Evolutionary conservation across 768 basidiomycete species (phyloP).

Genomic region (Boletellus sp.): DNA sequence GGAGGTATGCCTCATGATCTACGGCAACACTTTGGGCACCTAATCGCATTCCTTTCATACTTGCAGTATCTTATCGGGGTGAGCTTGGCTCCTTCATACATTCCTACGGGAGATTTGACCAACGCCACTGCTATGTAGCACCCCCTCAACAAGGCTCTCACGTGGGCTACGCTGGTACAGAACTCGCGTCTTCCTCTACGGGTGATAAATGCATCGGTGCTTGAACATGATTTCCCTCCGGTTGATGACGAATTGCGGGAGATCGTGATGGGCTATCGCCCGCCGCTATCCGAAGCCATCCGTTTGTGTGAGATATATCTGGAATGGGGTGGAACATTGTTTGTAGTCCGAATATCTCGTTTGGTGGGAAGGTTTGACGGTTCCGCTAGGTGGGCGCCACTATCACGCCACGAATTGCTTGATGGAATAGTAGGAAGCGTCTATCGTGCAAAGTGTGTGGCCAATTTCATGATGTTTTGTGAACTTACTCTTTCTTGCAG

Average conservation of each 20-base stretch:
- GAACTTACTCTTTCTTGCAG: slow-evolving; percentile 24
- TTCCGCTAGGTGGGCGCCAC: slow-evolving; percentile 45
- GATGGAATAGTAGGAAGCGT: slow-evolving; percentile 53
- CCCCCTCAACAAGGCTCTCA: slow-evolving; percentile 17
- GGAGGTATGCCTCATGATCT: slow-evolving; percentile 45
- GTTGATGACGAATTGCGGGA: slow-evolving; percentile 36
- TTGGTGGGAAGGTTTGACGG: not conserved
- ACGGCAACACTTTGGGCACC: not conserved
- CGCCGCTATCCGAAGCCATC: slow-evolving; percentile 55
- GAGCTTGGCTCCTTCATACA: slow-evolving; percentile 4
- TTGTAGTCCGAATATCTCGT: slow-evolving; percentile 20
- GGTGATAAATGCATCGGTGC: slow-evolving; percentile 36
- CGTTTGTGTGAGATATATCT: slow-evolving; percentile 63
- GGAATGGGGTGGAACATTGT: slow-evolving; percentile 59
- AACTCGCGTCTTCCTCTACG: slow-evolving; percentile 39
- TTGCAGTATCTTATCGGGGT: slow-evolving; percentile 58
- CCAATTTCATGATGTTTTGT: not conserved
- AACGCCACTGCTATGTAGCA: slow-evolving; percentile 16
- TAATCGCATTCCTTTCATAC: not conserved
- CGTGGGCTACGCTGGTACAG: slow-evolving; percentile 13
- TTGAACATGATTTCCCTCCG: slow-evolving; percentile 31
- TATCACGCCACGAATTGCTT: slow-evolving; percentile 52
- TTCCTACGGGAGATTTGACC: not conserved
- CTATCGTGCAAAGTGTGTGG: slow-evolving; percentile 50
- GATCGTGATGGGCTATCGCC: slow-evolving; percentile 48